A percentile compares a stretch with the other conserved stretches of the same genome.
Evolutionary conservation across 176 grass and related monocot species (phyloP).

Genomic region (Eremochloa ophiuroides): DNA sequence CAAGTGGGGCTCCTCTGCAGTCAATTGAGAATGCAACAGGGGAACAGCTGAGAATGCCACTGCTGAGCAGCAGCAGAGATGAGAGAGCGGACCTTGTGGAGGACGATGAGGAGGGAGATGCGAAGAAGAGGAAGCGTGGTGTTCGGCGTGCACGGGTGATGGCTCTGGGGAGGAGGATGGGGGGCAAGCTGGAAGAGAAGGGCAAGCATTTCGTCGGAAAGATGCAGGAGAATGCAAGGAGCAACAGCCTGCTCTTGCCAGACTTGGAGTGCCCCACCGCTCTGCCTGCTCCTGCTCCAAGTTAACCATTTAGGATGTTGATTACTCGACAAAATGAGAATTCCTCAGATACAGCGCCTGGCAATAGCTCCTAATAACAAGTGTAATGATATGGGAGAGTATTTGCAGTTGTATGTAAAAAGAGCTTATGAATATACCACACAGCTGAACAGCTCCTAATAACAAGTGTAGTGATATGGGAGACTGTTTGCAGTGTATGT

Average conservation of each 20-base stretch:
- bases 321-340: not conserved
- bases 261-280: conserved; percentile 4
- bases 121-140: conserved; percentile 39
- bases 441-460: not conserved
- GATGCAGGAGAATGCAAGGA: conserved; percentile 59
- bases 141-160: conserved; percentile 45
- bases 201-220: conserved; percentile 61
- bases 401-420: not conserved
- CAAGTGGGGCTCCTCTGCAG: not conserved
- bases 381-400: not conserved
- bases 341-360: not conserved
- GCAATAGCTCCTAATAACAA: not conserved
- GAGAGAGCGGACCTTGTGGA: not conserved
- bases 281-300: not conserved
- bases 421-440: not conserved
- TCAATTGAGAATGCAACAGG: not conserved
- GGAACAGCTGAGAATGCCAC: conserved; percentile 28
- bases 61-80: conserved; percentile 20
- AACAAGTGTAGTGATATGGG: not conserved
- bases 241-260: not conserved
- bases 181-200: conserved; percentile 74
- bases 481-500: not conserved
- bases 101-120: conserved; percentile 27
- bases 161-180: conserved; percentile 60
- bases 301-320: not conserved